Base-by-base conservation (phyloP, 306 rosid genomes). In the Trichosanthes cucumerina region DNA sequence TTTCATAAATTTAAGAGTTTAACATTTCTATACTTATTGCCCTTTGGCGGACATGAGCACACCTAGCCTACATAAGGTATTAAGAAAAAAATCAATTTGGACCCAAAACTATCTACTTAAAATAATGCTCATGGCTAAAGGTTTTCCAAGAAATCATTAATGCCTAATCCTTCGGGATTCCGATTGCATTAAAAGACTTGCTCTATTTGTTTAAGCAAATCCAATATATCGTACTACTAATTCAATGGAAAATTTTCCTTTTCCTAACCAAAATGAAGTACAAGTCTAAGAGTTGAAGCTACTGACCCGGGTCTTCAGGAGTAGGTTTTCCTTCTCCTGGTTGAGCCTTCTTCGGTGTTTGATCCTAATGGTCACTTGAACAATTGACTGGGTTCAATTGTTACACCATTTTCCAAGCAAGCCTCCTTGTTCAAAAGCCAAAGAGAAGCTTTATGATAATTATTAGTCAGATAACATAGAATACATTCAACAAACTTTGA, bases 131-230 rank as follows among this genome's bases (percentile, higher is more conserved):
- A 33, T 63, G 44, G 44, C 44, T 63, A 63, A n/a, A 19, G 60
- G 24, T n/a, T 54, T 54, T n/a, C 60, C 28, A n/a, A 54, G 70
- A 33, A 33, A 63, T 33, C 21, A 60, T 60, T 60, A 60, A 60
- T 60, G 68, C 68, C 19, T 33, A 63, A 16, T 34, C 70, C 70
- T 9, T 63, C 44, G 23, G 24, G 70, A 34, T 63, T 21, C 33
- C 4, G 18, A 33, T 34, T 63, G 24, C 43, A 63, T 39, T 68
- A 68, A 39, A 68, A 38, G 47, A n/a, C 52, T 39, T 68, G 74
- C 52, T 68, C 52, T 68, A 68, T 39, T 60, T 60, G 68, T 60
- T 13, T 60, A 60, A 60, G n/a, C 39, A 68, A 68, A 68, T 68
- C 71, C 23, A 6, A 63, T 6, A 16, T 34, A 38, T 15, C 28